phyloP scores from a whole-genome alignment of 305 asterid species.

The Striga hermonthica region DNA sequence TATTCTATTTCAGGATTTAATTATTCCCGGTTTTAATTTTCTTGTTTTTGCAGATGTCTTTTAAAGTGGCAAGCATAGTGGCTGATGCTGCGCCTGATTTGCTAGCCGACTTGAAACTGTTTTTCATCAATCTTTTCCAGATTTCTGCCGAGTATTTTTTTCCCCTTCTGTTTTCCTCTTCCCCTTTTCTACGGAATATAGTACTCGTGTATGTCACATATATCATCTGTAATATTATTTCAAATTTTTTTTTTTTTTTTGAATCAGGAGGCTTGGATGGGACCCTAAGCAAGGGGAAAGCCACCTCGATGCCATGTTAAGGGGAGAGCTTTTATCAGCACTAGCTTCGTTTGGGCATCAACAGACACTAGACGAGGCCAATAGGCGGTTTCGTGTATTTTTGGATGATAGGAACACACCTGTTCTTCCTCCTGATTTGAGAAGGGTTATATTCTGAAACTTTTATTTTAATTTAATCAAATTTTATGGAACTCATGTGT shows the following conservation, averaged over 20 bases:
- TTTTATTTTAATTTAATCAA: slow-evolving; percentile 18
- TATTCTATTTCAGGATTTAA: background rate
- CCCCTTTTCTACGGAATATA: slow-evolving; percentile 19
- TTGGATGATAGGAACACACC: slow-evolving; percentile 69
- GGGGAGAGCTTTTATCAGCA: slow-evolving; percentile 81
- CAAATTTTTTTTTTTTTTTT: slow-evolving; percentile 32
- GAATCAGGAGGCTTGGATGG: slow-evolving; percentile 90
- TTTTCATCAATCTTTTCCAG: slow-evolving; percentile 84
- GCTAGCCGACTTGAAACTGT: slow-evolving; percentile 58
- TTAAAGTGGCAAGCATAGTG: slow-evolving; percentile 60
- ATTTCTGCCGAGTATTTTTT: slow-evolving; percentile 70
- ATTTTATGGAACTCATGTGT: slow-evolving; percentile 15
- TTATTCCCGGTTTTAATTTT: slow-evolving; percentile 5
- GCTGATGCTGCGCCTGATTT: slow-evolving; percentile 83
- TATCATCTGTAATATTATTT: slow-evolving; percentile 9
- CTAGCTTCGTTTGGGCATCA: slow-evolving; percentile 76
- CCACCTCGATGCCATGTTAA: slow-evolving; percentile 93
- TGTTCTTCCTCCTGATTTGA: slow-evolving; percentile 89
- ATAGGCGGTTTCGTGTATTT: slow-evolving; percentile 65
- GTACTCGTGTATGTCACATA: background rate
- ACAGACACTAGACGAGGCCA: slow-evolving; percentile 70
- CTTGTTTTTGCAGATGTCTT: slow-evolving; percentile 58
- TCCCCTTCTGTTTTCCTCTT: slow-evolving; percentile 1
- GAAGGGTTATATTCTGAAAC: slow-evolving; percentile 51
- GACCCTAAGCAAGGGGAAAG: slow-evolving; percentile 93